Evolutionary conservation across 139 green algal species (phyloP), one percentile per base, ranked within the genome.

Genomic region (Dunaliella primolecta): DNA sequence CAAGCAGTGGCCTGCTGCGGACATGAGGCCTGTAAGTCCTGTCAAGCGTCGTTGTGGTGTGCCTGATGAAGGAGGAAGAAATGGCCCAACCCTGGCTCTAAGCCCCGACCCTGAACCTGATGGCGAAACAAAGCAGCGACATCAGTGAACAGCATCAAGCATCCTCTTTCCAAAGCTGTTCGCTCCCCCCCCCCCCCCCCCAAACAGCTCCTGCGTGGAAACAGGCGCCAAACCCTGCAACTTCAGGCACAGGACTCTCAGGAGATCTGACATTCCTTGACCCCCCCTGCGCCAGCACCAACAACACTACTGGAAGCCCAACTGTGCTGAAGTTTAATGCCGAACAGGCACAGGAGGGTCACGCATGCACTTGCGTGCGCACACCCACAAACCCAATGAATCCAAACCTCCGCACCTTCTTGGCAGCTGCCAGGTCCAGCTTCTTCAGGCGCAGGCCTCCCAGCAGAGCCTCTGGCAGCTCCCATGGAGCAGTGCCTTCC

Each of bases 401-500:
- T 20, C 56, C 56, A 77, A 2, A 77, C 27, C 31, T 46, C 38
- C 46, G 55, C 55, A 84, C 80, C 80, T 84, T 84, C 37, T 64
- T 78, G 20, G 80, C 80, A 23, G n/a, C 27, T 2, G 33, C 72
- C 27, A 84, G 71, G 76, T 91, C 84, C 37, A 91, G 85, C 80
- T 87, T 38, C 81, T 89, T 88, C n/a, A 91, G 83, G 23, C 89
- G 86, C 78, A 92, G 37, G 3, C 85, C 81, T 55, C 91, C 91
- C 76, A 94, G 86, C 81, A 93, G 87, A 15, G 81, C 81, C 84
- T 94, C 91, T 20, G 91, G 91, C 75, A 94, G 89, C 90, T 93
- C 89, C 83, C 91, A 90, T 15, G 86, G 75, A 0, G 81, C 80
- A 38, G 86, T 91, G 77, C 88, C 91, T 71, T 94, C 91, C 76